Percentiles rank a stretch among this genome's conserved stretches.
Evolutionary conservation across 768 basidiomycete genomes (phyloP).

Genomic region (Rhodotorula paludigena): DNA sequence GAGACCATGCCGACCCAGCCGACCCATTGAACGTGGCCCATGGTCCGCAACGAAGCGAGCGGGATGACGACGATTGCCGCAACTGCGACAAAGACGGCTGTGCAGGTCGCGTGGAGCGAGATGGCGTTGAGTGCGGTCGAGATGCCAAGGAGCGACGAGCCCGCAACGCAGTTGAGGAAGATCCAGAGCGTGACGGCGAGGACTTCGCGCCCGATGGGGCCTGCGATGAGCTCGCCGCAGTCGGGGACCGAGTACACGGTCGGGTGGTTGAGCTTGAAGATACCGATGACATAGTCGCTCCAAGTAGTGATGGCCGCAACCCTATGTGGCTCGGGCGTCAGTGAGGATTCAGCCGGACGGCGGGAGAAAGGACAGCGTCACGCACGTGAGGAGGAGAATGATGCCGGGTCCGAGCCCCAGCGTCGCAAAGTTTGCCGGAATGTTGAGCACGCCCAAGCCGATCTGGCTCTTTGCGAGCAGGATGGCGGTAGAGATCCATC

Average conservation of each 20-base stretch:
- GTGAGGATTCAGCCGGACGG: too few species aligned
- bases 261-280: constrained; percentile 29
- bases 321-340: too few species aligned
- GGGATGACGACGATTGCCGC: constrained; percentile 41
- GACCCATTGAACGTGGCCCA: constrained; percentile 45
- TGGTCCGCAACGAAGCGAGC: constrained; percentile 43
- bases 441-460: constrained; percentile 25
- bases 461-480: constrained; percentile 21
- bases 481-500: constrained; percentile 23
- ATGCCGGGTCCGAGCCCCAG: constrained; percentile 28
- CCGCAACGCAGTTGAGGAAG: constrained; percentile 39
- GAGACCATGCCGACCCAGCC: constrained; percentile 42
- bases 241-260: constrained; percentile 26
- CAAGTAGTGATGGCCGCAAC: too few species aligned
- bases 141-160: constrained; percentile 45
- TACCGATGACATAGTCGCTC: too few species aligned
- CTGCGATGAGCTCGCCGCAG: constrained; percentile 19
- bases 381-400: constrained; percentile 21
- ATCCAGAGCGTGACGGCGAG: constrained; percentile 28
- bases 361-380: neutral
- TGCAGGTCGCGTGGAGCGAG: constrained; percentile 47
- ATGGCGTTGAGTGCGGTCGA: constrained; percentile 48
- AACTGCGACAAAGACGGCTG: constrained; percentile 47
- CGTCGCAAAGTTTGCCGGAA: constrained; percentile 23
- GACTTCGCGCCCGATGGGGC: constrained; percentile 19